phyloP scores from a whole-genome alignment of 1,139 yeast genomes.

The Yamadazyma pseudoaaseri region DNA sequence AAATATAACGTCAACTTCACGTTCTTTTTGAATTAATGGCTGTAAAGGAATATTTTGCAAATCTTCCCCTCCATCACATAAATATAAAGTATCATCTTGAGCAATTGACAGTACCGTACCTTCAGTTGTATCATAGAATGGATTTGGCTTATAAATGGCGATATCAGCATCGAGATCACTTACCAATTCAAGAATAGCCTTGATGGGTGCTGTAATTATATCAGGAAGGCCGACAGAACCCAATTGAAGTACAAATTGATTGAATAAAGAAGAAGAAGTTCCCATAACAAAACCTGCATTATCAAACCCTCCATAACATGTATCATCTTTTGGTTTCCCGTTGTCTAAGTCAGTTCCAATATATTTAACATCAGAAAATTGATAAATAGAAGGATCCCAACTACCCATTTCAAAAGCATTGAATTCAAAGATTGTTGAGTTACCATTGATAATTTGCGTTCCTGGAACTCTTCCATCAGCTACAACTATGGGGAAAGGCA shows the following conservation, averaged over 20 bases:
- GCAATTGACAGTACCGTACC: constrained; percentile 31
- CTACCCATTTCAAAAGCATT: constrained; percentile 85
- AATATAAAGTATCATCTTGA: constrained; percentile 34
- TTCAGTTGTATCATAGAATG: constrained; percentile 47
- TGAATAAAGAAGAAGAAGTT: constrained; percentile 79
- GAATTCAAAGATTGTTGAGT: constrained; percentile 76
- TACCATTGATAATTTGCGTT: constrained; percentile 51
- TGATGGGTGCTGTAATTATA: constrained; percentile 40
- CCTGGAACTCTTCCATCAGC: constrained; percentile 80
- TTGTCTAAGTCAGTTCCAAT: constrained; percentile 65
- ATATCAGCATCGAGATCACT: constrained; percentile 42
- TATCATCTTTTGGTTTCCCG: constrained; percentile 47
- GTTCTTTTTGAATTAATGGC: constrained; percentile 38
- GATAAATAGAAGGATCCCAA: constrained; percentile 76
- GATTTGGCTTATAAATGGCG: constrained; percentile 52
- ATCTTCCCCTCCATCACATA: constrained; percentile 48
- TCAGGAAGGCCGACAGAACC: constrained; percentile 57
- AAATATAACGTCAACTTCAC: constrained; percentile 41
- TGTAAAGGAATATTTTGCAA: constrained; percentile 41
- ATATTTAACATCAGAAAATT: constrained; percentile 68
- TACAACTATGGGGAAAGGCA: constrained; percentile 84
- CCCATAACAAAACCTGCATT: constrained; percentile 85
- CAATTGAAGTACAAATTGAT: constrained; percentile 66
- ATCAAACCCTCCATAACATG: constrained; percentile 70
- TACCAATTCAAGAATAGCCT: constrained; percentile 44